Conservation (phyloP, 331 rosid genomes). For the Rhamnella rubrinervis region DNA sequence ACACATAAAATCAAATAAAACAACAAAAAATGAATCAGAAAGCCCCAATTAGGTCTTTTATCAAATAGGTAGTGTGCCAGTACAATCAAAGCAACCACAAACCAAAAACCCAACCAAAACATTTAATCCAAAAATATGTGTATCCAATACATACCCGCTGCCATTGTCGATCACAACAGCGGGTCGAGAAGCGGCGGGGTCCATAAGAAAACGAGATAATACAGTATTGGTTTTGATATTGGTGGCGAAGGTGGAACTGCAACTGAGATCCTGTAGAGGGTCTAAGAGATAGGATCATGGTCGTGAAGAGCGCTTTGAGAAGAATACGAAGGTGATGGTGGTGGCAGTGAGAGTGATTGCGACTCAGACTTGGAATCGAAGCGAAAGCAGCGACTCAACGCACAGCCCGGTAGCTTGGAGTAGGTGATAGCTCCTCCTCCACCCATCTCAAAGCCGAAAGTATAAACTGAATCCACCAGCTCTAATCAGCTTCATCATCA, state of each 20-base stretch:
- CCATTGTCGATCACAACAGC: constrained; percentile 96
- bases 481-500: constrained; percentile 35
- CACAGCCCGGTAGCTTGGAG: constrained; percentile 36
- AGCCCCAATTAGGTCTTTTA: constrained; percentile 32
- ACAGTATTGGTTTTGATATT: constrained; percentile 11
- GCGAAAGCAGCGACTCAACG: constrained; percentile 62
- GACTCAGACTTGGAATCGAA: constrained; percentile 67
- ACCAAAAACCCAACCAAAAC: not conserved
- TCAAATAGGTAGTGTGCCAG: constrained; percentile 40
- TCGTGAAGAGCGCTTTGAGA: constrained; percentile 40
- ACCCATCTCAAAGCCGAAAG: constrained; percentile 52
- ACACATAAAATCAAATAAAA: not conserved
- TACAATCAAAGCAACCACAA: not conserved
- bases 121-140: not conserved
- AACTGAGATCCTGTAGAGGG: constrained; percentile 65
- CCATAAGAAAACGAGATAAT: constrained; percentile 54
- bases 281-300: constrained; percentile 67
- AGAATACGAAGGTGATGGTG: constrained; percentile 28
- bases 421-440: constrained; percentile 34
- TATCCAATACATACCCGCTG: constrained; percentile 60
- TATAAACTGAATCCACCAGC: constrained; percentile 26
- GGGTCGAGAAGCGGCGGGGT: constrained; percentile 91
- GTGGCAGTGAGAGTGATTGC: constrained; percentile 25
- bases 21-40: constrained; percentile 3
- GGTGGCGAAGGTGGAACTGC: constrained; percentile 50